Percentiles rank a stretch among this genome's conserved stretches.
These are phyloP conservation scores for Emmonsia crescens DNA, from an alignment of 2,329 filamentous ascomycete genomes.

Conservation along the genomic window DNA sequence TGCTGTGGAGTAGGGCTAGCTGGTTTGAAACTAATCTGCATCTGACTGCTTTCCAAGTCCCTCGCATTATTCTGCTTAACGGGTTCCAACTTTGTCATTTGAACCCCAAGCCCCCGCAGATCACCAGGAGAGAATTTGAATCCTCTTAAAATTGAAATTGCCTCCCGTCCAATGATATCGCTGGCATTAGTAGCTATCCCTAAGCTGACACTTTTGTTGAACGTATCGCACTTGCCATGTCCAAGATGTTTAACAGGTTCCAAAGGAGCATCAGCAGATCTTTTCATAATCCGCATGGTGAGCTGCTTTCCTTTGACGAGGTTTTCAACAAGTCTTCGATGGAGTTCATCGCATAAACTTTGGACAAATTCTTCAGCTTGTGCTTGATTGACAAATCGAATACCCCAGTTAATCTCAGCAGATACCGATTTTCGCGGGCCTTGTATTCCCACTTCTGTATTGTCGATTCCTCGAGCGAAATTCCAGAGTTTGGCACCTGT, in stretches of 20 bases:
- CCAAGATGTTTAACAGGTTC: slow-evolving; percentile 90
- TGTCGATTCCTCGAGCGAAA: slow-evolving; percentile 81
- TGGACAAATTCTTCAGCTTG: slow-evolving; percentile 88
- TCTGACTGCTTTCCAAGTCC: slow-evolving; percentile 64
- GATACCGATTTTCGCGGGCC: slow-evolving; percentile 86
- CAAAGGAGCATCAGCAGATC: slow-evolving; percentile 73
- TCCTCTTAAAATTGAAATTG: slow-evolving; percentile 68
- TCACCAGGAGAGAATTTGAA: slow-evolving; percentile 83
- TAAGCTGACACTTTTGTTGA: slow-evolving; percentile 76
- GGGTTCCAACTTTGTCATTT: slow-evolving; percentile 84
- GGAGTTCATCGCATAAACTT: slow-evolving; percentile 74
- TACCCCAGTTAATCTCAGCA: slow-evolving; percentile 96
- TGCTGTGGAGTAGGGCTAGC: slow-evolving; percentile 16
- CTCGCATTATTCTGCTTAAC: slow-evolving; percentile 48
- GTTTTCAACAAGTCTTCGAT: slow-evolving; percentile 69
- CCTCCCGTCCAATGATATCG: slow-evolving; percentile 65
- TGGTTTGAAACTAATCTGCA: slow-evolving; percentile 59
- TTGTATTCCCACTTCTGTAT: slow-evolving; percentile 73
- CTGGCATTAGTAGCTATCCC: slow-evolving; percentile 73
- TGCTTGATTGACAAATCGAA: slow-evolving; percentile 81
- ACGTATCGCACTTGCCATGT: slow-evolving; percentile 88
- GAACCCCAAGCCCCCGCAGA: slow-evolving; percentile 80
- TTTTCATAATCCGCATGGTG: slow-evolving; percentile 89
- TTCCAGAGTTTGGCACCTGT: slow-evolving; percentile 86
- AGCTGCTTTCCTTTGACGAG: slow-evolving; percentile 77